Evolutionary conservation across 164 flowering plant species (phyloP).

Genomic region (Berberis thunbergii): DNA sequence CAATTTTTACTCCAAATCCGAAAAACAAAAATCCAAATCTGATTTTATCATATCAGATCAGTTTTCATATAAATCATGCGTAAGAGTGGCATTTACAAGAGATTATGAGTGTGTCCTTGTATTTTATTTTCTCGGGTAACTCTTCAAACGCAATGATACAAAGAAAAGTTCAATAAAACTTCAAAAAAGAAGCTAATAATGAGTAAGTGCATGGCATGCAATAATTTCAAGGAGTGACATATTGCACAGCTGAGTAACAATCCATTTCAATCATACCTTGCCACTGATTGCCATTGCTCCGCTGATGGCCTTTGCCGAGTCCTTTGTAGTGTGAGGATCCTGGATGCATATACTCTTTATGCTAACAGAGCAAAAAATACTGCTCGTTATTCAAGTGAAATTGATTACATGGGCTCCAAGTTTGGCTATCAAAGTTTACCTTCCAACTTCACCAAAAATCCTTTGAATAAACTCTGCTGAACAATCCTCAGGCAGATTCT

Average conservation of each 20-base stretch:
- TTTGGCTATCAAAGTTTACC: conserved; percentile 31
- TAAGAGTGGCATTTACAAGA: too few relatives aligned
- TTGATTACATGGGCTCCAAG: background rate
- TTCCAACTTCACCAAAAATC: conserved; percentile 66
- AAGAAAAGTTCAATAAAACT: too few relatives aligned
- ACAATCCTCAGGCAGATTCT: conserved; percentile 74
- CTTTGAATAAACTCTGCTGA: conserved; percentile 50
- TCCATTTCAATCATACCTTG: conserved; percentile 37
- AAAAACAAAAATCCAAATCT: too few relatives aligned
- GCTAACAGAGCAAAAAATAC: conserved; percentile 24
- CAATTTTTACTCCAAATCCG: too few relatives aligned
- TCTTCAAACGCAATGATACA: too few relatives aligned
- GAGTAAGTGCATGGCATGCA: too few relatives aligned
- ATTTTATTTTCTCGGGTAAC: too few relatives aligned
- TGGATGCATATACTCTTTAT: conserved; percentile 44
- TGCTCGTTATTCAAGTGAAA: background rate
- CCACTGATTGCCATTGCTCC: conserved; percentile 42
- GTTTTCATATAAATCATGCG: too few relatives aligned
- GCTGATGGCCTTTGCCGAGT: conserved; percentile 30
- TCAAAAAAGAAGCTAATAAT: too few relatives aligned
- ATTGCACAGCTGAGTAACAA: background rate
- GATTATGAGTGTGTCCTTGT: too few relatives aligned
- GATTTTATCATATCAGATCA: too few relatives aligned
- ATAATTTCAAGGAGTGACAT: too few relatives aligned
- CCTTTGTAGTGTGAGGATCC: conserved; percentile 50